Evolutionary conservation across 768 basidiomycete genomes (phyloP).

Genomic region (Boletellus ananiceps): DNA sequence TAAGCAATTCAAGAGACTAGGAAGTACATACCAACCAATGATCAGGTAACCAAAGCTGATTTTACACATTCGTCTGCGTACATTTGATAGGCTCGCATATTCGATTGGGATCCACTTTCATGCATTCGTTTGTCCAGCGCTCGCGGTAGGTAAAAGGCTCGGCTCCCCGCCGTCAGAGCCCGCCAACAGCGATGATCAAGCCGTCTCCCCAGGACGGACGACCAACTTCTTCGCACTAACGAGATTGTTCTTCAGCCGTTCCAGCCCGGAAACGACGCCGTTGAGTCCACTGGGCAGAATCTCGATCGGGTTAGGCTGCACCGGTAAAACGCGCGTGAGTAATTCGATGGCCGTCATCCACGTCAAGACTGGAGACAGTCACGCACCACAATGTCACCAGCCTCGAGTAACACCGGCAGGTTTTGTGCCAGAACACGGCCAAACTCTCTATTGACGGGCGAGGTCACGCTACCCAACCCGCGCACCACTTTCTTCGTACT

Average conservation of each 20-base stretch:
- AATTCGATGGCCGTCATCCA: neutral
- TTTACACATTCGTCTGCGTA: too few relatives aligned
- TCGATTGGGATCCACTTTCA: too few relatives aligned
- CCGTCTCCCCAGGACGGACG: constrained; percentile 32
- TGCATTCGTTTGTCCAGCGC: too few relatives aligned
- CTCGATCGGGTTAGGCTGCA: constrained; percentile 18
- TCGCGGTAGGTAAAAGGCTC: too few relatives aligned
- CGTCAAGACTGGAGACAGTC: neutral
- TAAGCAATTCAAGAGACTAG: too few relatives aligned
- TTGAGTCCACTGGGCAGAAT: constrained; percentile 37
- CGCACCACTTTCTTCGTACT: constrained; percentile 15
- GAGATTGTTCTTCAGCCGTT: constrained; percentile 30
- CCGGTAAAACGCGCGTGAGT: neutral
- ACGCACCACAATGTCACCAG: constrained; percentile 16
- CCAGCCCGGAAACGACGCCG: constrained; percentile 32
- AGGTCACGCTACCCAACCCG: constrained; percentile 10
- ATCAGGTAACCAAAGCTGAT: too few relatives aligned
- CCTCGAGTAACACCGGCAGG: constrained; percentile 9
- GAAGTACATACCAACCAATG: too few relatives aligned
- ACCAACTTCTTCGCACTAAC: constrained; percentile 35
- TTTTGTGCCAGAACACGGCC: constrained; percentile 11
- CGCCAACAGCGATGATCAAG: neutral
- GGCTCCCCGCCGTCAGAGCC: too few relatives aligned
- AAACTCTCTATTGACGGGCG: constrained; percentile 9
- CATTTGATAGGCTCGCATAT: too few relatives aligned